These are phyloP conservation scores for Acidiella bohemica DNA, from an alignment of 495 filamentous ascomycete species.

Conservation along the genomic window DNA sequence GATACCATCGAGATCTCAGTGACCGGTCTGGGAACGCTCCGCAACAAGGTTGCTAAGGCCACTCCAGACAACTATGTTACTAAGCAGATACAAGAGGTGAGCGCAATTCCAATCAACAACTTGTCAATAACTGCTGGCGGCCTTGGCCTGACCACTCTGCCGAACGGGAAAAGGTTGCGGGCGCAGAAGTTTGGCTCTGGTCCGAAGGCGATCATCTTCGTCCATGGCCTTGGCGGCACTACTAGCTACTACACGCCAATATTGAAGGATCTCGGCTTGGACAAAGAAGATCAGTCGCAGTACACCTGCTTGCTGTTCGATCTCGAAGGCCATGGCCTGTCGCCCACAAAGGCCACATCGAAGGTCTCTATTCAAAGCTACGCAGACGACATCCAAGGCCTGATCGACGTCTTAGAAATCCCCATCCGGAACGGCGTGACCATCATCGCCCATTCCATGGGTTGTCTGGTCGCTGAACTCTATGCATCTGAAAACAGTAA, in stretches of 20 bases:
- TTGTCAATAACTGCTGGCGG: conserved; percentile 22
- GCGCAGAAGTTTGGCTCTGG: conserved; percentile 24
- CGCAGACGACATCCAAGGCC: conserved; percentile 30
- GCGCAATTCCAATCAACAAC: conserved; percentile 23
- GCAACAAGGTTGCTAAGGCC: conserved; percentile 30
- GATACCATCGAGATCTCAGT: conserved; percentile 33
- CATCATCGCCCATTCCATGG: conserved; percentile 36
- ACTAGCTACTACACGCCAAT: conserved; percentile 34
- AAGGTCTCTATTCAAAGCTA: conserved; percentile 32
- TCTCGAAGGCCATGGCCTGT: conserved; percentile 43
- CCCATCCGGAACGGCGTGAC: conserved; percentile 18
- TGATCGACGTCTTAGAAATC: conserved; percentile 23
- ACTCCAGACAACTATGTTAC: conserved; percentile 22
- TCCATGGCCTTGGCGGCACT: conserved; percentile 39
- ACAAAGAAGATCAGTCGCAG: conserved; percentile 11
- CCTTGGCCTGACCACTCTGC: conserved; percentile 29
- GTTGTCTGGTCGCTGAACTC: conserved; percentile 33
- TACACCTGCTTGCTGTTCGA: conserved; percentile 30
- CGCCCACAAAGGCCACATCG: conserved; percentile 33
- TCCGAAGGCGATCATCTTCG: conserved; percentile 31
- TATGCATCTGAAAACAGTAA: conserved; percentile 30
- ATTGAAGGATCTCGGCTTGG: conserved; percentile 21
- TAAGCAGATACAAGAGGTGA: conserved; percentile 14
- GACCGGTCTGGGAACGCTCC: conserved; percentile 34
- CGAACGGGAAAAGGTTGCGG: conserved; percentile 33